These are phyloP conservation scores for Waltiozyma sp. DNA, from an alignment of 1,139 yeast species.

Conservation along the genomic window DNA sequence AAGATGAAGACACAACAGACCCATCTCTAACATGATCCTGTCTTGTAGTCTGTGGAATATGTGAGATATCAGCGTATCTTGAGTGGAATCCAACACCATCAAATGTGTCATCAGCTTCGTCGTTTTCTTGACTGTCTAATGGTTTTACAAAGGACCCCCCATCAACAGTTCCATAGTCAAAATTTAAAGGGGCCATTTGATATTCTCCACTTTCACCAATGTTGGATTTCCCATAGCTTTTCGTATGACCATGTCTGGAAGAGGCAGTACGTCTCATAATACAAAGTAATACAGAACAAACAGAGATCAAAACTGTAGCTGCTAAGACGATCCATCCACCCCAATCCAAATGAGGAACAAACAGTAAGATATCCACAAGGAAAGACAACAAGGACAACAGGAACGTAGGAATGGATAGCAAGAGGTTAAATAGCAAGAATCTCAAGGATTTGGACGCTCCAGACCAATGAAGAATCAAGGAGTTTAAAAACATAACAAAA, in stretches of 20 bases:
- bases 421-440: constrained; percentile 23
- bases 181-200: constrained; percentile 25
- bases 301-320: constrained; percentile 40
- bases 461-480: constrained; percentile 29
- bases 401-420: constrained; percentile 34
- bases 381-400: constrained; percentile 41
- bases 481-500: constrained; percentile 33
- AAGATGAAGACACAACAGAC: not conserved
- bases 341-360: constrained; percentile 58
- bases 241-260: constrained; percentile 30
- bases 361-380: constrained; percentile 42
- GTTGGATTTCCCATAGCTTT: constrained; percentile 3
- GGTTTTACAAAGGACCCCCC: constrained; percentile 21
- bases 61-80: constrained; percentile 17
- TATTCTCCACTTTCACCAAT: constrained; percentile 16
- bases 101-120: constrained; percentile 19
- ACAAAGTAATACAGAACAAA: constrained; percentile 27
- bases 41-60: constrained; percentile 7
- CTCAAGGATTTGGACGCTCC: constrained; percentile 23
- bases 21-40: constrained; percentile 10
- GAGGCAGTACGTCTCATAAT: constrained; percentile 41
- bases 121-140: constrained; percentile 17
- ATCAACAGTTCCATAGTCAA: constrained; percentile 23
- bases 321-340: constrained; percentile 61
- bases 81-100: constrained; percentile 20